phyloP scores from a whole-genome alignment of 1,284 basidiomycete genomes.

The Ganoderma meredithae region DNA sequence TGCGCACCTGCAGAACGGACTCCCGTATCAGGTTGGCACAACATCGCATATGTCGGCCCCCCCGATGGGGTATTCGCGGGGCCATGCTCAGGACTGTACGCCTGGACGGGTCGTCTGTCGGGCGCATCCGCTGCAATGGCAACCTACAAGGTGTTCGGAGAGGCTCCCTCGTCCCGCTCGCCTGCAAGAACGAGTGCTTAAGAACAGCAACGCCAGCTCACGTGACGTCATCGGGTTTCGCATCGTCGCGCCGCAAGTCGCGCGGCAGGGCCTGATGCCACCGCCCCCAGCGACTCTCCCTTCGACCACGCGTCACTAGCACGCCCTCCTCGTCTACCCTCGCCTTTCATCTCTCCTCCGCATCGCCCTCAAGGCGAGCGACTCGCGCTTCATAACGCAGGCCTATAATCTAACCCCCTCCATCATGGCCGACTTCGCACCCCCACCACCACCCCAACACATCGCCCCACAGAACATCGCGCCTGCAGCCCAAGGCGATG shows the following conservation, averaged over 20 bases:
- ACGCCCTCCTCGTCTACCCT: not conserved
- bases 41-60: no score
- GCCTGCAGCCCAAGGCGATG: constrained; percentile 55
- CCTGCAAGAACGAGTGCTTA: no score
- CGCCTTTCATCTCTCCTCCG: not conserved
- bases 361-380: not conserved
- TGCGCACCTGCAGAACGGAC: no score
- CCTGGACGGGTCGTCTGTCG: no score
- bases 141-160: no score
- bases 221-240: not conserved
- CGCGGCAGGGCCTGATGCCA: not conserved
- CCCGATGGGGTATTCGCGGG: no score
- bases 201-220: not conserved
- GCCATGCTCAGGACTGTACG: no score
- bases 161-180: no score
- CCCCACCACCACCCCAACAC: constrained; percentile 52
- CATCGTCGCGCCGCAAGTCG: not conserved
- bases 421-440: constrained; percentile 60
- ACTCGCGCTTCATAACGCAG: not conserved
- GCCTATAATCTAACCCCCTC: not conserved
- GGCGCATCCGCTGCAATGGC: no score
- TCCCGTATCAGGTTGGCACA: no score
- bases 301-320: not conserved
- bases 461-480: constrained; percentile 52
- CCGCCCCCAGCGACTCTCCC: not conserved